These are phyloP conservation scores for Leccinum longicurvipes DNA, from an alignment of 768 basidiomycete species.

Conservation along the genomic window DNA sequence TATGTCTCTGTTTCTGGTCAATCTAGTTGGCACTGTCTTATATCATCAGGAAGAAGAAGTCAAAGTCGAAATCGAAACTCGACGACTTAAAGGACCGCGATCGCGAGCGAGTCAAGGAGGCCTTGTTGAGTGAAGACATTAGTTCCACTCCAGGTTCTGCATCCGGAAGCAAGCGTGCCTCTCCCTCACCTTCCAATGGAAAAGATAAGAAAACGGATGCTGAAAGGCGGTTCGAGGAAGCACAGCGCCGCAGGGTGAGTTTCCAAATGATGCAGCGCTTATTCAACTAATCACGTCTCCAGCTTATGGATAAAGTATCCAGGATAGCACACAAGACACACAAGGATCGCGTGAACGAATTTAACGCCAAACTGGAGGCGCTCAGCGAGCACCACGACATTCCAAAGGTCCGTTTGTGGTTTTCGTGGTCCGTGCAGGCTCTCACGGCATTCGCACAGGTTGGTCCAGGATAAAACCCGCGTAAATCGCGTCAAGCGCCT, in stretches of 20 bases:
- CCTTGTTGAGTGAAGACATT: constrained; percentile 47
- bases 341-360: constrained; percentile 90
- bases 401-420: constrained; percentile 62
- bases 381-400: constrained; percentile 95
- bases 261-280: background rate
- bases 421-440: constrained; percentile 27
- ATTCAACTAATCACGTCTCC: constrained; percentile 8
- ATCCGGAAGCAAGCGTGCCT: constrained; percentile 56
- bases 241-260: constrained; percentile 76
- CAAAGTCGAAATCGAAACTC: constrained; percentile 62
- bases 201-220: constrained; percentile 75
- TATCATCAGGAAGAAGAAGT: constrained; percentile 72
- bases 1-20: constrained; percentile 33
- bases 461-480: constrained; percentile 72
- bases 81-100: constrained; percentile 45
- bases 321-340: constrained; percentile 83
- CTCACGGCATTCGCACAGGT: constrained; percentile 49
- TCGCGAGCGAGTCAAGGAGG: constrained; percentile 44
- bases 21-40: constrained; percentile 1
- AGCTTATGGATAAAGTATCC: constrained; percentile 74
- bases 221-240: constrained; percentile 83
- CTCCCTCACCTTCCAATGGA: constrained; percentile 52
- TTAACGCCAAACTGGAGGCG: constrained; percentile 81
- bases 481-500: constrained; percentile 29
- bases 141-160: constrained; percentile 40